Conservation (phyloP, 2,329 filamentous ascomycete genomes). For the Fusarium succisae region DNA sequence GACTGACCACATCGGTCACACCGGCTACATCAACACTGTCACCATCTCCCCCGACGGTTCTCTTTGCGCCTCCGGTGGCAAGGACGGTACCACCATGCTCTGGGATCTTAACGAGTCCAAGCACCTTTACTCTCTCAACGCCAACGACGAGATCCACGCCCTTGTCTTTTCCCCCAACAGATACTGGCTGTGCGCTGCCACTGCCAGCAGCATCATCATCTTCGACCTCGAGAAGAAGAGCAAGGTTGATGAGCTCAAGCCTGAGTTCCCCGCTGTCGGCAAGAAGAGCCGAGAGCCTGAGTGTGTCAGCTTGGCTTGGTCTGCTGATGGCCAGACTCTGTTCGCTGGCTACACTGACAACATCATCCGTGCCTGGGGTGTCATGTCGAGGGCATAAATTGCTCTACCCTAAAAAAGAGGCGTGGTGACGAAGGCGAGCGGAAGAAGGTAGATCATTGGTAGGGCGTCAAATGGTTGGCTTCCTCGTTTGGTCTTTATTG, state of each 20-base stretch:
- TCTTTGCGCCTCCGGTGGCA: slow-evolving; percentile 97
- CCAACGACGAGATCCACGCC: slow-evolving; percentile 99
- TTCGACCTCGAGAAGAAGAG: slow-evolving; percentile 99
- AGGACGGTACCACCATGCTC: slow-evolving; percentile 99
- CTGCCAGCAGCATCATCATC: slow-evolving; percentile 98
- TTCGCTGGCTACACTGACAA: slow-evolving; percentile 99
- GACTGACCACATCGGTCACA: slow-evolving; percentile 99
- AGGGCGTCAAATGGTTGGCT: slow-evolving; percentile 58
- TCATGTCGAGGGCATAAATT: slow-evolving; percentile 89
- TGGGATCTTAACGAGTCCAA: slow-evolving; percentile 99
- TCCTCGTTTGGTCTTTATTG: slow-evolving; percentile 57
- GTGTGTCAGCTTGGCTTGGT: slow-evolving; percentile 97
- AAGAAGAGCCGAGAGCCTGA: slow-evolving; percentile 99
- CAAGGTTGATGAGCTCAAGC: slow-evolving; percentile 99
- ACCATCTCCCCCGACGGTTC: slow-evolving; percentile 99
- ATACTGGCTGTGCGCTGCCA: slow-evolving; percentile 99
- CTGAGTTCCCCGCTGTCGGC: slow-evolving; percentile 94
- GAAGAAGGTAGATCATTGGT: slow-evolving; percentile 56
- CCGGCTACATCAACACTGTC: slow-evolving; percentile 99
- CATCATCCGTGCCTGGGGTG: slow-evolving; percentile 97
- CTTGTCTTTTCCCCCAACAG: slow-evolving; percentile 99
- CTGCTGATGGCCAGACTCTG: slow-evolving; percentile 97
- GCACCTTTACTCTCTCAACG: slow-evolving; percentile 99
- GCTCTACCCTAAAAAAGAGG: slow-evolving; percentile 41
- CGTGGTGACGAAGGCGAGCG: slow-evolving; percentile 41